Evolutionary conservation across 2,329 filamentous ascomycete species (phyloP).

Genomic region (Diaporthe eres): DNA sequence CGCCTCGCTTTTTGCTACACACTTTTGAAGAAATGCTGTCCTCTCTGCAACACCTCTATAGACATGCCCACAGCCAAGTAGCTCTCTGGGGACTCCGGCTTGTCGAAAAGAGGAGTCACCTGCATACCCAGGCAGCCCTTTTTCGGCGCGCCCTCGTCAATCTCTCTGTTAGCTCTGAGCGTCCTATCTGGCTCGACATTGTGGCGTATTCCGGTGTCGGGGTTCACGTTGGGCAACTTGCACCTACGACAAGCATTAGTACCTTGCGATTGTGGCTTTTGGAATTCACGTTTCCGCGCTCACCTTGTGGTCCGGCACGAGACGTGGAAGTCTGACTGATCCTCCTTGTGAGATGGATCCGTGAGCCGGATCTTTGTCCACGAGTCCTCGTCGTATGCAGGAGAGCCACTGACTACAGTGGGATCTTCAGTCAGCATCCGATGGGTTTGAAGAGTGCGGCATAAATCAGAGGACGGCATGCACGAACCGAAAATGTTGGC

Average conservation of each 20-base stretch:
- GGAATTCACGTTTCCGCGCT: constrained; percentile 44
- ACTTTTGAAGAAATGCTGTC: constrained; percentile 59
- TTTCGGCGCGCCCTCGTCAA: constrained; percentile 71
- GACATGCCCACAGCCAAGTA: constrained; percentile 70
- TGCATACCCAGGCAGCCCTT: constrained; percentile 76
- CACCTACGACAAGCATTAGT: constrained; percentile 58
- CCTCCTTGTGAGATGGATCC: constrained; percentile 61
- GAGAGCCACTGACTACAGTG: constrained; percentile 69
- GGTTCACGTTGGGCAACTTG: constrained; percentile 80
- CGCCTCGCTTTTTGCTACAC: constrained; percentile 46
- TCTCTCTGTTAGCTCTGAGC: constrained; percentile 69
- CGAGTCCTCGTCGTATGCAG: constrained; percentile 77
- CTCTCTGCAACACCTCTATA: constrained; percentile 63
- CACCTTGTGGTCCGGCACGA: constrained; percentile 76
- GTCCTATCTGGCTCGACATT: constrained; percentile 69
- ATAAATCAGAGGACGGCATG: neutral
- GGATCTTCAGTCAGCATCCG: neutral
- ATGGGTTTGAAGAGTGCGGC: neutral
- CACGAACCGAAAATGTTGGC: constrained; percentile 77
- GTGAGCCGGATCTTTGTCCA: constrained; percentile 75
- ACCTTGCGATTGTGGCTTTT: neutral
- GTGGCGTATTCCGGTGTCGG: constrained; percentile 69
- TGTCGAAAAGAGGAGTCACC: constrained; percentile 69
- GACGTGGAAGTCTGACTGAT: constrained; percentile 63
- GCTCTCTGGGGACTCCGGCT: constrained; percentile 45